These are phyloP conservation scores for Coemansia sp. DNA, from an alignment of 192 early-diverging fungal genomes.

Conservation along the genomic window DNA sequence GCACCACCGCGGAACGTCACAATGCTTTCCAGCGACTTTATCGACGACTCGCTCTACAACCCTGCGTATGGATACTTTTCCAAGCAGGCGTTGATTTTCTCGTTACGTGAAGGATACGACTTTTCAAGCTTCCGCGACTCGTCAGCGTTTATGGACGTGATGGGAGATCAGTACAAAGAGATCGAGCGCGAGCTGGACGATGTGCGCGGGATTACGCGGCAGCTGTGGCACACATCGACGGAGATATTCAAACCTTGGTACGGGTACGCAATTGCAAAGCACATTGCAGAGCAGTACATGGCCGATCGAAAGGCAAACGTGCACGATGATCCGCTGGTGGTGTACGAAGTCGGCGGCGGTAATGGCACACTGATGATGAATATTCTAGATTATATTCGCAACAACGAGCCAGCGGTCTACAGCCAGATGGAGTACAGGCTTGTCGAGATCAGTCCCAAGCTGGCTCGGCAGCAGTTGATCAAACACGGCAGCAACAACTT, in stretches of 20 bases:
- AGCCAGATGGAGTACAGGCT: slow-evolving; percentile 76
- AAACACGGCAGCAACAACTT: slow-evolving; percentile 38
- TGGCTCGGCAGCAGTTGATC: slow-evolving; percentile 66
- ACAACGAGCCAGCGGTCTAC: slow-evolving; percentile 77
- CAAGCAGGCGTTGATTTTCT: slow-evolving; percentile 84
- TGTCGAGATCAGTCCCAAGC: slow-evolving; percentile 87
- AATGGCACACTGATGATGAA: slow-evolving; percentile 95
- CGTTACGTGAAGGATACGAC: slow-evolving; percentile 59
- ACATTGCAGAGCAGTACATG: slow-evolving; percentile 79
- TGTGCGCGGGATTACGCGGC: slow-evolving; percentile 71
- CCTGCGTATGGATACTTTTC: slow-evolving; percentile 97
- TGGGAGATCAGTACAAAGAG: slow-evolving; percentile 75
- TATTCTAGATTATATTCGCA: slow-evolving; percentile 83
- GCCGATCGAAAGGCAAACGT: slow-evolving; percentile 23
- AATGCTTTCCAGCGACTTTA: slow-evolving; percentile 86
- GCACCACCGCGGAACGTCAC: slow-evolving; percentile 57
- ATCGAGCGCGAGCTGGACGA: slow-evolving; percentile 76
- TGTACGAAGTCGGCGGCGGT: slow-evolving; percentile 96
- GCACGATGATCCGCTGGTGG: slow-evolving; percentile 65
- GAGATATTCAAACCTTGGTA: slow-evolving; percentile 93
- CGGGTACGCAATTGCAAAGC: slow-evolving; percentile 86
- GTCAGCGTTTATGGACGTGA: slow-evolving; percentile 67
- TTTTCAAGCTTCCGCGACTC: slow-evolving; percentile 66
- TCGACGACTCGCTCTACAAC: slow-evolving; percentile 94
- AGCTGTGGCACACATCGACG: slow-evolving; percentile 98